A percentile compares a stretch with the other conserved stretches of the same genome.
Conservation (phyloP, 305 asterid species). For the Rubia occidens region DNA sequence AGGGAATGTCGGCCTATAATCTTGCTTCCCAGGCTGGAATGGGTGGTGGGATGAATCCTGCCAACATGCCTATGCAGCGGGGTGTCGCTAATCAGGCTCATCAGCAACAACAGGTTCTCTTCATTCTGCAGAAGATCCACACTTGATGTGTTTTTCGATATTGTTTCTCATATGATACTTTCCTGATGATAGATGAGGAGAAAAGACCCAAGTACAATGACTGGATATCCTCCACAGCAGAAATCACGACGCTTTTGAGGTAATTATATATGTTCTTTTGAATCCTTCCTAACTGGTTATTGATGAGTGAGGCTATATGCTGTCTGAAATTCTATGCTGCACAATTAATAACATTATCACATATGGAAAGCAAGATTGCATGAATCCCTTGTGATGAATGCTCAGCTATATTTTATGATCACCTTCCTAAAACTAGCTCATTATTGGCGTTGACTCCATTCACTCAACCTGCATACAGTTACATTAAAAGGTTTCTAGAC, state of each 20-base stretch:
- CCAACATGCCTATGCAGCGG: slow-evolving; percentile 77
- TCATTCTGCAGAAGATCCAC: neutral
- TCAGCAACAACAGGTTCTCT: slow-evolving; percentile 75
- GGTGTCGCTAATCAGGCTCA: slow-evolving; percentile 81
- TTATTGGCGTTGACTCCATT: neutral
- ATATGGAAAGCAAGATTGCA: neutral
- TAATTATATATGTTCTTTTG: slow-evolving; percentile 9
- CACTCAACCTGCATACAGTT: neutral
- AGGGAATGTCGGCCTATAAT: slow-evolving; percentile 71
- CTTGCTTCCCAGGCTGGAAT: slow-evolving; percentile 78
- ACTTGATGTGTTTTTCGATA: slow-evolving; percentile 8
- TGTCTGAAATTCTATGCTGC: neutral
- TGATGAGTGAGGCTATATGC: neutral
- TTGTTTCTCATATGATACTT: slow-evolving; percentile 12
- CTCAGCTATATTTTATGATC: neutral
- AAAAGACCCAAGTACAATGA: slow-evolving; percentile 69
- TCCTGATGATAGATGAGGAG: slow-evolving; percentile 60
- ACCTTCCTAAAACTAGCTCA: neutral
- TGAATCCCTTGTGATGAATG: neutral
- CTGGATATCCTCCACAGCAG: slow-evolving; percentile 93
- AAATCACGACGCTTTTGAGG: slow-evolving; percentile 85
- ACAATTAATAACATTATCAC: neutral
- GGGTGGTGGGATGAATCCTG: slow-evolving; percentile 72
- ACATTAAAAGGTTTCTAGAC: neutral
- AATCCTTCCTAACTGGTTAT: neutral